Base-by-base conservation (phyloP, 495 filamentous ascomycete genomes). In the Aspergillus conjunctus region DNA sequence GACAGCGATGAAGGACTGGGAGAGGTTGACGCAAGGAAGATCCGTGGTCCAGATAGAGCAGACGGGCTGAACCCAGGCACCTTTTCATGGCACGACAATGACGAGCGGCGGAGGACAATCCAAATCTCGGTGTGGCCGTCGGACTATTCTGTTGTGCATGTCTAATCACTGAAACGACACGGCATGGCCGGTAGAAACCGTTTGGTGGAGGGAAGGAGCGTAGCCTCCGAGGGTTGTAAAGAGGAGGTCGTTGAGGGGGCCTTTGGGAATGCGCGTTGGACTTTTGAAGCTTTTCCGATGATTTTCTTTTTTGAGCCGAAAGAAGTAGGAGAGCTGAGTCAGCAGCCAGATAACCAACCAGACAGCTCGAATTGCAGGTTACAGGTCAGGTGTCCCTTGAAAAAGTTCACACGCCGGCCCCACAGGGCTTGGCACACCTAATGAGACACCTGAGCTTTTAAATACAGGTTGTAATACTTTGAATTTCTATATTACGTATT, bases 21-120 rank as follows among this genome's bases (percentile, higher is more conserved):
- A 61, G 18, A 33, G 26, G 56, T 43, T 49, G 58, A 17, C 66
- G 58, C 39, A 43, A 59, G 45, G 41, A 56, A 60, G 51, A 58
- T 63, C 70, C 67, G 62, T 70, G 70, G 66, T 70, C 68, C 64
- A 70, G 67, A 70, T 67, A 68, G 60, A 71, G 65, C 66, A 74
- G 70, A 65, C 66, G 71, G 64, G 73, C 67, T 73, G 74, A 56
- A 61, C 66, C 53, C 57, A 76, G 68, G 67, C 68, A 75, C 71
- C 66, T 68, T 73, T 72, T 78, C 78, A 80, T 80, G 78, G 74
- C 76, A 76, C 71, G 70, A 71, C 63, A 59, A 59, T 67, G 56
- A 55, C 58, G 63, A 67, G 67, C 62, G 57, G 60, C 57, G 57
- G 61, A 69, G 68, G 64, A 63, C 63, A 63, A 72, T 72, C 72